Percentiles rank a stretch among this genome's conserved stretches.
Evolutionary conservation across 768 basidiomycete genomes (phyloP).

Genomic region (Boletus sp.): DNA sequence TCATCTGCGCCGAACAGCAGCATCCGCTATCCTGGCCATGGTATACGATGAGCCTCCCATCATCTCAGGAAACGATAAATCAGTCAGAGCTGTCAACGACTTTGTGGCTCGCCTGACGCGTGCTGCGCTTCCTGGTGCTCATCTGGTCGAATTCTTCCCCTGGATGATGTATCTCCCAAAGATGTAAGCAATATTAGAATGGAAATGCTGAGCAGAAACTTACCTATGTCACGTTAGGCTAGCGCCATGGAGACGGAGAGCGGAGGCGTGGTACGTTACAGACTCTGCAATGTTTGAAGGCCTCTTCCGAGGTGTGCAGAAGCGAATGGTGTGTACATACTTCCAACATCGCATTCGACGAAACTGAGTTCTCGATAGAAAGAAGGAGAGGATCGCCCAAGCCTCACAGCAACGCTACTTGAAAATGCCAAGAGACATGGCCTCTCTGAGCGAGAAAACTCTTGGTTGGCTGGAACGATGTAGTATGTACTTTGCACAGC

Average conservation of each 20-base stretch:
- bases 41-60: conserved; percentile 21
- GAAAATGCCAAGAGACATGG: conserved; percentile 2
- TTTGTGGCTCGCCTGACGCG: conserved; percentile 29
- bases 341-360: neutral
- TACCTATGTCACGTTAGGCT: neutral
- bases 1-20: conserved; percentile 28
- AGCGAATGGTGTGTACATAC: neutral
- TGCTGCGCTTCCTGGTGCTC: conserved; percentile 36
- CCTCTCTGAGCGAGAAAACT: conserved; percentile 11
- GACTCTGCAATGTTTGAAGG: conserved; percentile 2
- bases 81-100: conserved; percentile 11
- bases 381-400: neutral
- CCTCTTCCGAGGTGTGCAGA: conserved; percentile 1
- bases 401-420: neutral
- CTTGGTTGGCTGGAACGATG: conserved; percentile 15
- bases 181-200: neutral
- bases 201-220: neutral
- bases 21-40: conserved; percentile 28
- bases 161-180: conserved; percentile 32
- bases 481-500: conserved; percentile 3
- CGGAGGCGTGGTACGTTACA: neutral
- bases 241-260: conserved; percentile 3
- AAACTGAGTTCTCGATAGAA: neutral
- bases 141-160: conserved; percentile 37
- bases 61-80: conserved; percentile 1